Base-by-base conservation (phyloP, 805 yeast species). In the Sugiyamaella floridensis region DNA sequence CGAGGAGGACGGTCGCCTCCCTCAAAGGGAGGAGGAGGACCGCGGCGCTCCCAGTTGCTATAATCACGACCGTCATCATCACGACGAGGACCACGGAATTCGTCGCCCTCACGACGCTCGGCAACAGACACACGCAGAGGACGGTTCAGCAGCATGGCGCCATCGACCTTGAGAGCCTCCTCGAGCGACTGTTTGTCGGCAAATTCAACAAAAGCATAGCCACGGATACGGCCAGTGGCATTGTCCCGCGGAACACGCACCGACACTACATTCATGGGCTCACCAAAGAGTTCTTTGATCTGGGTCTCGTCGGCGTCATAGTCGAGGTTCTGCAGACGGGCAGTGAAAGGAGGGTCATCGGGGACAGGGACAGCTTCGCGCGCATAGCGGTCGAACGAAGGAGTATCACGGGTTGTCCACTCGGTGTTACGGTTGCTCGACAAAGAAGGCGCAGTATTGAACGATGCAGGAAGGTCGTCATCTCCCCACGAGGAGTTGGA, bases 141-240 rank as follows among this genome's bases (percentile, higher is more conserved):
- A 62, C 93, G 93, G 66, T 83, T 83, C 72, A 77, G 81, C 55
- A 85, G 85, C 55, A 80, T 74, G 60, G 81, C 83, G 69, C 87
- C 87, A 63, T 87, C 76, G 65, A 83, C 80, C 53, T 80, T 80
- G 60, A 92, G 71, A 45, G 97, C 93, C 57, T 78, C 77, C 52
- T 76, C 83, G 63, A 92, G 77, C 60, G 86, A 85, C 55, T 86
- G 96, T 64, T 83, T 85, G 55, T 86, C 79, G 67, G 81, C 89
- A 63, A 81, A 93, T 68, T 90, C 95, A 55, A 92, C 86, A 67
- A 88, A 90, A 22, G 95, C 97, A 65, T 82, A 86, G 43, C 96
- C 96, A 63, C 85, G 83, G 77, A 86, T 76, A 64, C 83, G 80
- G 40, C 86, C 83, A 53, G 82, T 79, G 57, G 72, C 77, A 62